phyloP scores from a whole-genome alignment of 2,329 filamentous ascomycete species.

The Dothistroma septosporum region DNA sequence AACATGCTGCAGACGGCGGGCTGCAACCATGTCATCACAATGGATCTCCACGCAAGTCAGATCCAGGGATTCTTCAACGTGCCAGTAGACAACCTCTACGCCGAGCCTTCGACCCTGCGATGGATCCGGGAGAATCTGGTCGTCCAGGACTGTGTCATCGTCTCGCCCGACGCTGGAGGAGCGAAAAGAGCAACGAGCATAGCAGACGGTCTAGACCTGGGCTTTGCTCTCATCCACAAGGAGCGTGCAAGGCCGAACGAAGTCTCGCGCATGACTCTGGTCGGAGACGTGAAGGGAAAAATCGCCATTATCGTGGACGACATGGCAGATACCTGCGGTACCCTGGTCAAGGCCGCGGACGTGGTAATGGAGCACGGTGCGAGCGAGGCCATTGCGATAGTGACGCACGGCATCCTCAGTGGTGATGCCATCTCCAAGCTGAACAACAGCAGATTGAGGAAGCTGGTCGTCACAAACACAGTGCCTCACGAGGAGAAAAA shows the following conservation, averaged over 20 bases:
- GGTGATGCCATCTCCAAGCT: constrained; percentile 83
- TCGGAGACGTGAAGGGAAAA: constrained; percentile 86
- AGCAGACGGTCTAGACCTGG: constrained; percentile 82
- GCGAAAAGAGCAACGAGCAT: constrained; percentile 92
- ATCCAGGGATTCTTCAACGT: constrained; percentile 95
- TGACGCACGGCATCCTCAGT: constrained; percentile 88
- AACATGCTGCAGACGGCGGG: constrained; percentile 97
- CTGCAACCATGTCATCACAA: constrained; percentile 89
- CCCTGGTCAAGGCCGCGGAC: constrained; percentile 79
- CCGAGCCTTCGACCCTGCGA: constrained; percentile 83
- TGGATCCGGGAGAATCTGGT: constrained; percentile 87
- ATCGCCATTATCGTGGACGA: constrained; percentile 95
- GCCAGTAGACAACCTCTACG: constrained; percentile 78
- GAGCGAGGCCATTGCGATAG: constrained; percentile 84
- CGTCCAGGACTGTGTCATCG: constrained; percentile 82
- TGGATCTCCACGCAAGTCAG: constrained; percentile 92
- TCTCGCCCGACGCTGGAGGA: constrained; percentile 90
- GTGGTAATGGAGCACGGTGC: constrained; percentile 85
- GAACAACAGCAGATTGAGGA: constrained; percentile 70
- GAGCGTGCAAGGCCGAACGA: constrained; percentile 88
- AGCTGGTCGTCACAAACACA: constrained; percentile 87
- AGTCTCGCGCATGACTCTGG: constrained; percentile 90
- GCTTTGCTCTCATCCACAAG: constrained; percentile 95
- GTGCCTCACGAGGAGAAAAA: constrained; percentile 78
- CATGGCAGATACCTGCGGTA: constrained; percentile 96